Evolutionary conservation across 345 rosid genomes (phyloP).

Genomic region (Arabidopsis suecica): DNA sequence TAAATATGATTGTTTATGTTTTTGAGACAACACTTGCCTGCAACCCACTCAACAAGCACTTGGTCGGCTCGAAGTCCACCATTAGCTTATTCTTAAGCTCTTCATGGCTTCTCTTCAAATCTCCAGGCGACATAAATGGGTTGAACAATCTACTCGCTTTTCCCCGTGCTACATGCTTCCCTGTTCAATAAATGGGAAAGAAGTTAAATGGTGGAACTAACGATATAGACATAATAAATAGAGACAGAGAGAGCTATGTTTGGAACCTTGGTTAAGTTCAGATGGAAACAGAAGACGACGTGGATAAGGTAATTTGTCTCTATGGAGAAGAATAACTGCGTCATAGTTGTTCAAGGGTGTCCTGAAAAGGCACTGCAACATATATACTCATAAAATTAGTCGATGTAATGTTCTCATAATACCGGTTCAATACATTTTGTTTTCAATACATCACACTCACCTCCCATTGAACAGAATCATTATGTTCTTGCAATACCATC

Average conservation of each 20-base stretch:
- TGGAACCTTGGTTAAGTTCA: constrained; percentile 68
- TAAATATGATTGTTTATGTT: not conserved
- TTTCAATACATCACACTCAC: constrained; percentile 49
- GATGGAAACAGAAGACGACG: constrained; percentile 79
- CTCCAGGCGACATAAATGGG: constrained; percentile 62
- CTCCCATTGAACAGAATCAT: constrained; percentile 77
- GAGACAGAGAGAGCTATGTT: constrained; percentile 3
- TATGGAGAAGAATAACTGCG: constrained; percentile 86
- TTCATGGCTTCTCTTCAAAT: constrained; percentile 60
- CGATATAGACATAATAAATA: not conserved
- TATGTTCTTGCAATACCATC: constrained; percentile 64
- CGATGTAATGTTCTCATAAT: not conserved
- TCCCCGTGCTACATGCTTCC: constrained; percentile 73
- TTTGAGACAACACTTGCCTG: constrained; percentile 56
- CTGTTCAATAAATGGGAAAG: constrained; percentile 47
- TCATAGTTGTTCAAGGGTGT: constrained; percentile 91
- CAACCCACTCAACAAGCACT: constrained; percentile 65
- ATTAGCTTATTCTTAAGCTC: constrained; percentile 63
- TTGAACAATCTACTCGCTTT: constrained; percentile 65
- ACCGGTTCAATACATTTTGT: not conserved
- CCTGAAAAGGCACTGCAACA: constrained; percentile 78
- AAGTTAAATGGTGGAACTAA: not conserved
- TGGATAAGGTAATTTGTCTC: constrained; percentile 75
- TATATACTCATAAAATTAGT: constrained; percentile 3
- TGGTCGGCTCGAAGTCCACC: constrained; percentile 81